Evolutionary conservation across 352 stramenopile genomes (phyloP).

Genomic region (Phytophthora pinifolia): DNA sequence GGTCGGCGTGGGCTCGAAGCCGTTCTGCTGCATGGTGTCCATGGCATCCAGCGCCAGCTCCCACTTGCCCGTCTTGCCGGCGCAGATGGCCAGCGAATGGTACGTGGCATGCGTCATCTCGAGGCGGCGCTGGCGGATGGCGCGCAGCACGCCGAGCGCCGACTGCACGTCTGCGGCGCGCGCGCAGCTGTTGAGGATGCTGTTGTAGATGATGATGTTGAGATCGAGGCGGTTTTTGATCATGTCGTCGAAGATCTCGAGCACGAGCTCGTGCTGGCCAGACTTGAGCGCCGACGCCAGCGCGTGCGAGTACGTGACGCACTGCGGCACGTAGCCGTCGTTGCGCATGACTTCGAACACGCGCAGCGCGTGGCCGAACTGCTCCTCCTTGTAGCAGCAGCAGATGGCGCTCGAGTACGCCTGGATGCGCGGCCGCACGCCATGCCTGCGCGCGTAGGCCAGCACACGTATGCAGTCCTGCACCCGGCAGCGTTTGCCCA

Average conservation of each 20-base stretch:
- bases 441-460: constrained; percentile 62
- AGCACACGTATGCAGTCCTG: constrained; percentile 67
- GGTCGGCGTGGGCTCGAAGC: constrained; percentile 59
- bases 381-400: constrained; percentile 74
- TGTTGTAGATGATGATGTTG: constrained; percentile 85
- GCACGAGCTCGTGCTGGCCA: constrained; percentile 76
- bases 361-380: constrained; percentile 69
- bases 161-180: constrained; percentile 71
- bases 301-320: constrained; percentile 84
- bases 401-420: constrained; percentile 80
- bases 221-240: constrained; percentile 69
- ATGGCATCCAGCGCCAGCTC: constrained; percentile 70
- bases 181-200: constrained; percentile 83
- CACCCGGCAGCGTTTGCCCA: constrained; percentile 43
- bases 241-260: constrained; percentile 90
- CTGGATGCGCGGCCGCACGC: constrained; percentile 77
- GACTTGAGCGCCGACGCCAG: constrained; percentile 81
- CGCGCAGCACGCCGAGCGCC: constrained; percentile 61
- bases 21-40: constrained; percentile 43
- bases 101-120: constrained; percentile 79
- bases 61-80: constrained; percentile 71
- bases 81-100: constrained; percentile 79
- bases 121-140: constrained; percentile 56
- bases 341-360: constrained; percentile 89
- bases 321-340: constrained; percentile 78